Percentiles rank a stretch among this genome's conserved stretches.
These are phyloP conservation scores for Tothia fuscella DNA, from an alignment of 2,329 filamentous ascomycete species.

Conservation along the genomic window DNA sequence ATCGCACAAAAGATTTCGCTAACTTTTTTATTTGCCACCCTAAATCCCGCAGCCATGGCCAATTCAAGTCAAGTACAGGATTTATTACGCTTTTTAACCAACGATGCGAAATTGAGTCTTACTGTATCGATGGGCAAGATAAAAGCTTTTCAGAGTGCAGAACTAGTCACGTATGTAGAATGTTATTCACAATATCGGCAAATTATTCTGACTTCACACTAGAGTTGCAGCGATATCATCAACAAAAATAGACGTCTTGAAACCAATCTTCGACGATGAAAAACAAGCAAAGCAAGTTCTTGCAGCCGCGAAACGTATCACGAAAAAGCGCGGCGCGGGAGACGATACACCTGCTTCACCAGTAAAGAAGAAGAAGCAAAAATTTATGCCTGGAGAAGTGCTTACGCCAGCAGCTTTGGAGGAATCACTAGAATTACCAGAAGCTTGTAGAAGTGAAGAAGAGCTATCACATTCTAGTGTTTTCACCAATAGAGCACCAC, in stretches of 20 bases:
- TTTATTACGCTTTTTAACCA: slow-evolving; percentile 45
- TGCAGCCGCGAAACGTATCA: slow-evolving; percentile 43
- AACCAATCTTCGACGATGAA: slow-evolving; percentile 36
- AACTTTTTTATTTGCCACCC: no score
- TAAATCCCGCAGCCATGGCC: no score
- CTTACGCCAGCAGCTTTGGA: slow-evolving; percentile 46
- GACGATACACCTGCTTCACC: slow-evolving; percentile 18
- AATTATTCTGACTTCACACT: not conserved
- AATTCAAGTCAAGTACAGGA: slow-evolving; percentile 26
- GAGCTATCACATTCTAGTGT: slow-evolving; percentile 47
- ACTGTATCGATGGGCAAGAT: slow-evolving; percentile 43
- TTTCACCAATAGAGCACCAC: slow-evolving; percentile 67
- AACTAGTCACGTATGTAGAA: slow-evolving; percentile 6
- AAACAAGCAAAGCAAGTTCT: slow-evolving; percentile 45
- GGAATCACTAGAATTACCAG: slow-evolving; percentile 47
- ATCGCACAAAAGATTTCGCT: no score
- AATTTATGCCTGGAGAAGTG: slow-evolving; percentile 19
- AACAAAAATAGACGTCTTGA: slow-evolving; percentile 31
- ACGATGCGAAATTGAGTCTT: slow-evolving; percentile 46
- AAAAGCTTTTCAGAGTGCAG: slow-evolving; percentile 39
- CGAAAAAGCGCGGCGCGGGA: slow-evolving; percentile 39
- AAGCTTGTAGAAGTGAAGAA: slow-evolving; percentile 43
- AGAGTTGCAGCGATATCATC: slow-evolving; percentile 39
- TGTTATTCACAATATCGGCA: not conserved
- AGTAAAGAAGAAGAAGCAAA: slow-evolving; percentile 27